Evolutionary conservation across 805 yeast species (phyloP), one percentile per base, ranked within the genome.

Genomic region (Dipodascus geniculatus): DNA sequence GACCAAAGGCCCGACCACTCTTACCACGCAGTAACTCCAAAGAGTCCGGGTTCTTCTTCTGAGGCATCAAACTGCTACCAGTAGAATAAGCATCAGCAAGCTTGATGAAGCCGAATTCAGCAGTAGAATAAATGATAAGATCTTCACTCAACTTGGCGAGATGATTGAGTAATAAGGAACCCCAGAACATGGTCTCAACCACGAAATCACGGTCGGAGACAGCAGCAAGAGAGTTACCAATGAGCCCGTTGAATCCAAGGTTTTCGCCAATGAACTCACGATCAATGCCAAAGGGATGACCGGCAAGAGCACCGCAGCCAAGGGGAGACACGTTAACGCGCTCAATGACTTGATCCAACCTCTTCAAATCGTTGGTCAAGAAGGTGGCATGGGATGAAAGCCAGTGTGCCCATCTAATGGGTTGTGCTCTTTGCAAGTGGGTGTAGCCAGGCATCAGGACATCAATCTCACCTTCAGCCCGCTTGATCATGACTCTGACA

Each of bases 361-460:
- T 80, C 67, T 86, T 81, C 71, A 85, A 82, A 68, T 93, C 99
- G 65, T 89, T 89, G 8, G 90, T 80, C 70, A 93, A 84, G 67
- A 90, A 93, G 1, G 99, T 91, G 42, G 96, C 97, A 65, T 93
- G 91, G 67, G 88, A 82, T 60, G 91, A 81, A 60, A 93, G 75
- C 96, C 97, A 91, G 68, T 93, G 99, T 1, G 97, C 77, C 99
- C 99, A 93, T 72, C 99, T 81, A 65, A 93, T 93, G n/a, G 99
- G 99, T 72, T 90, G 99, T 1, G 98, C 98, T 68, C 96, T 85
- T 76, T 93, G 99, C 67, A 93, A 75, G 73, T 93, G 99, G 14
- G 99, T 93, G 74, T 93, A 93, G 48, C 99, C 99, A 9, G 99
- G 99, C 98, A 93, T 93, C 65, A 93, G 77, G 19, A 85, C 85